A percentile compares a stretch with the other conserved stretches of the same genome.
These are phyloP conservation scores for Panicum hallii DNA, from an alignment of 202 grass and related monocot species.

Conservation along the genomic window DNA sequence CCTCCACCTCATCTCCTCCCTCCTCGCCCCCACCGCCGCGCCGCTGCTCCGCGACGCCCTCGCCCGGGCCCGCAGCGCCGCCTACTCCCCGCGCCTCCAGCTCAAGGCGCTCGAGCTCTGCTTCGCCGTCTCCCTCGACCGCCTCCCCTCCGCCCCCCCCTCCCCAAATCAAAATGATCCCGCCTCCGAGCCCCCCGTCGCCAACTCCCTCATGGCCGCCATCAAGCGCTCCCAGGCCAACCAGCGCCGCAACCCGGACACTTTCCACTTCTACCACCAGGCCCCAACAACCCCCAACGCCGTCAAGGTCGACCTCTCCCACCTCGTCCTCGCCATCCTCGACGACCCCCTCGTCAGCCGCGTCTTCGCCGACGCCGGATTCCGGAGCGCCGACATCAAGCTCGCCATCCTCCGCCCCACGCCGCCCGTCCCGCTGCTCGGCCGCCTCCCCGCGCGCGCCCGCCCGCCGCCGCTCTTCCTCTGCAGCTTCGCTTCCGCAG, in stretches of 20 bases:
- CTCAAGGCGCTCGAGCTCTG: constrained; percentile 91
- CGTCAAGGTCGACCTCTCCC: constrained; percentile 83
- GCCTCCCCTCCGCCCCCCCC: constrained; percentile 52
- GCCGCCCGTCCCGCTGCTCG: constrained; percentile 73
- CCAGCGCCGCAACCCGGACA: constrained; percentile 83
- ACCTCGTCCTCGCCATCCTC: constrained; percentile 78
- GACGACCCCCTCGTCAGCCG: constrained; percentile 94
- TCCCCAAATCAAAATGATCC: not conserved
- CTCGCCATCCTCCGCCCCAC: constrained; percentile 79
- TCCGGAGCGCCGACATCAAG: constrained; percentile 83
- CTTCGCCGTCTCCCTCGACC: constrained; percentile 83
- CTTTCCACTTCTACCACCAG: constrained; percentile 79
- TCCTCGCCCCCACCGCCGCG: constrained; percentile 54
- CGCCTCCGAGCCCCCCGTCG: constrained; percentile 61
- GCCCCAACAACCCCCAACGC: constrained; percentile 42
- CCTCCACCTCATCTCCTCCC: constrained; percentile 80
- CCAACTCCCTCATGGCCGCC: constrained; percentile 96
- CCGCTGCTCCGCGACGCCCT: constrained; percentile 68
- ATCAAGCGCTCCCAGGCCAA: constrained; percentile 94
- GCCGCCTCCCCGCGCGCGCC: constrained; percentile 42
- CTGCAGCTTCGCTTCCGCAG: constrained; percentile 72
- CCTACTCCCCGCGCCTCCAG: constrained; percentile 76
- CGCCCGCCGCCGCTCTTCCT: constrained; percentile 88
- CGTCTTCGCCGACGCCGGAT: constrained; percentile 84
- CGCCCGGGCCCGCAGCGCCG: constrained; percentile 70